These are phyloP conservation scores for Vachellia pachyceras DNA, from an alignment of 306 rosid genomes.

Conservation along the genomic window DNA sequence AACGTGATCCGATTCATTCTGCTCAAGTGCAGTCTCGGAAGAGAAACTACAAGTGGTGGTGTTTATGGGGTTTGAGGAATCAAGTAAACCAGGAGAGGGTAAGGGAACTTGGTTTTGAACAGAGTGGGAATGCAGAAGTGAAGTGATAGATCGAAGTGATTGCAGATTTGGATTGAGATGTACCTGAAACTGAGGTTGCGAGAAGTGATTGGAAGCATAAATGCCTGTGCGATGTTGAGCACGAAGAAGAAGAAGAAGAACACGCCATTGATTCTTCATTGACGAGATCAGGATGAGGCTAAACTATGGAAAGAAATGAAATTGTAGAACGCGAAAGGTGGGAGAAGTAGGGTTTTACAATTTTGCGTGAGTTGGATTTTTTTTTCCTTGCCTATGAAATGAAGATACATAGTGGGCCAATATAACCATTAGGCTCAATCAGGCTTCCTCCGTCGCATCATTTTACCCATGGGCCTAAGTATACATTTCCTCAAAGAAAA, in stretches of 20 bases:
- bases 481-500: too few relatives aligned
- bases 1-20: constrained; percentile 56
- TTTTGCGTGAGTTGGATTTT: constrained; percentile 37
- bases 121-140: constrained; percentile 42
- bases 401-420: not conserved
- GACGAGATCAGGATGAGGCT: constrained; percentile 25
- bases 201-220: constrained; percentile 23
- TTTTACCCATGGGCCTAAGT: too few relatives aligned
- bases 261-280: constrained; percentile 79
- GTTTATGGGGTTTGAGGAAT: constrained; percentile 15
- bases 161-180: constrained; percentile 51
- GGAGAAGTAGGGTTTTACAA: constrained; percentile 57
- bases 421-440: not conserved
- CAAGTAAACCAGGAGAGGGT: constrained; percentile 29
- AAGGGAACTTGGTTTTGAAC: constrained; percentile 23
- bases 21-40: constrained; percentile 54
- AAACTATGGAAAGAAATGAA: constrained; percentile 4
- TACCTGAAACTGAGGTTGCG: constrained; percentile 58
- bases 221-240: constrained; percentile 37
- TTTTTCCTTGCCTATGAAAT: not conserved
- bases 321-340: not conserved
- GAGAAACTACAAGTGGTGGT: constrained; percentile 46
- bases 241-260: constrained; percentile 59
- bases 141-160: constrained; percentile 48
- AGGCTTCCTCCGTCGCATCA: not conserved